A percentile compares a stretch with the other conserved stretches of the same genome.
phyloP scores from a whole-genome alignment of 2,329 filamentous ascomycete genomes.

The Monilinia aucupariae region DNA sequence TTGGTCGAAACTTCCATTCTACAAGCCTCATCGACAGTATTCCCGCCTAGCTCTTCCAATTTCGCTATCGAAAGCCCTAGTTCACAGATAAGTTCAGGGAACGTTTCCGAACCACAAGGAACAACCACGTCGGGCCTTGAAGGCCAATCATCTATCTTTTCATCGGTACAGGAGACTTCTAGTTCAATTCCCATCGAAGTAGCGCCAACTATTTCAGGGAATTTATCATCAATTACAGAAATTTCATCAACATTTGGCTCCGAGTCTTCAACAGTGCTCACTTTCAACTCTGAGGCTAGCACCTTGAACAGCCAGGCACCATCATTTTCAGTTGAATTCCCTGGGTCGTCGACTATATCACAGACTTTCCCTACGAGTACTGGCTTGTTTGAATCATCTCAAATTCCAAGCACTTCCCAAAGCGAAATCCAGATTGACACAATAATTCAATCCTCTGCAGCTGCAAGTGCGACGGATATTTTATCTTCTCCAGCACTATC shows the following conservation, averaged over 20 bases:
- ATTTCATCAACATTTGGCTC: neutral
- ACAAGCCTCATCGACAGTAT: neutral
- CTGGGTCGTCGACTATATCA: neutral
- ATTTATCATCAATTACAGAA: neutral
- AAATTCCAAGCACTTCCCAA: neutral
- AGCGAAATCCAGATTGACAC: neutral
- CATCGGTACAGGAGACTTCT: neutral
- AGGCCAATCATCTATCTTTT: neutral
- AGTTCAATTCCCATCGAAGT: neutral
- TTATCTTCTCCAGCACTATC: neutral
- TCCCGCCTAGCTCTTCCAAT: neutral
- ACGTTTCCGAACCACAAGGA: neutral
- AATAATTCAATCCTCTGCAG: neutral
- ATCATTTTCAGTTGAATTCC: neutral
- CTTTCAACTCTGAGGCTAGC: neutral
- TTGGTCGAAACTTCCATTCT: neutral
- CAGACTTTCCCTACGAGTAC: neutral
- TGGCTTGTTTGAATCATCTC: neutral
- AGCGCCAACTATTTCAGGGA: neutral
- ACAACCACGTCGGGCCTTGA: neutral
- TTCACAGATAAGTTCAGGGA: neutral
- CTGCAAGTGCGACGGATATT: neutral
- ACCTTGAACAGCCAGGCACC: neutral
- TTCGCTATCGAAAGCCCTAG: neutral
- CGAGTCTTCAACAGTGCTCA: neutral